Conservation (phyloP, 2,329 filamentous ascomycete genomes). For the Xylaria polymorpha region DNA sequence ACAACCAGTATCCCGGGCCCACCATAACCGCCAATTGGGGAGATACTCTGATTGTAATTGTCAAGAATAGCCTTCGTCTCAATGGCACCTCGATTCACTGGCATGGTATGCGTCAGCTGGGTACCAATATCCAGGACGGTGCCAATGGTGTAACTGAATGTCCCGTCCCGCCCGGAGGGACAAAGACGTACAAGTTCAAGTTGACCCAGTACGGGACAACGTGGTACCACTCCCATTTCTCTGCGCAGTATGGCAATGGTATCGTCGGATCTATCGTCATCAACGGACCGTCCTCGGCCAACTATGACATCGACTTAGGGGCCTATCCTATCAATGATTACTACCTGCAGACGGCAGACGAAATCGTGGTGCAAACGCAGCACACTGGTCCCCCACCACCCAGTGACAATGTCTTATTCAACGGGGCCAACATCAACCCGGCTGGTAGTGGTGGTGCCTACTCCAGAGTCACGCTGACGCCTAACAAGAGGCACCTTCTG, state of each 20-base stretch:
- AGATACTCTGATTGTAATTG: slow-evolving; percentile 71
- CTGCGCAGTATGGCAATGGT: slow-evolving; percentile 59
- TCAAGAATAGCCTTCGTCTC: slow-evolving; percentile 74
- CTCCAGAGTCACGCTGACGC: slow-evolving; percentile 49
- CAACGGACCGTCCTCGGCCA: slow-evolving; percentile 53
- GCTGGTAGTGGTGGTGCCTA: slow-evolving; percentile 48
- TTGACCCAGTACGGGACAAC: slow-evolving; percentile 45
- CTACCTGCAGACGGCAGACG: slow-evolving; percentile 56
- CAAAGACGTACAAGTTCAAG: slow-evolving; percentile 43
- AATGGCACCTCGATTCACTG: slow-evolving; percentile 54
- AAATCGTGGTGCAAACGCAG: slow-evolving; percentile 37
- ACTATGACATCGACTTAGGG: slow-evolving; percentile 65
- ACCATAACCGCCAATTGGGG: slow-evolving; percentile 73
- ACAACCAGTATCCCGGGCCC: slow-evolving; percentile 75
- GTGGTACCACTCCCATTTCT: slow-evolving; percentile 59
- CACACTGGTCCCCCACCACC: slow-evolving; percentile 40
- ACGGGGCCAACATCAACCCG: slow-evolving; percentile 55
- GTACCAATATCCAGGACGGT: slow-evolving; percentile 53
- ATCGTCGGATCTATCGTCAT: slow-evolving; percentile 61
- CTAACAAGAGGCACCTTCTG: slow-evolving; percentile 60
- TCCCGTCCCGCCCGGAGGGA: slow-evolving; percentile 42
- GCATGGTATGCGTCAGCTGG: slow-evolving; percentile 54
- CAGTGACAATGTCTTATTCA: slow-evolving; percentile 56
- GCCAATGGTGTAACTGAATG: slow-evolving; percentile 54
- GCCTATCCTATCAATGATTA: slow-evolving; percentile 64